A percentile compares a stretch with the other conserved stretches of the same genome.
Conservation (phyloP, 176 grass and related monocot species). For the Otatea glauca region DNA sequence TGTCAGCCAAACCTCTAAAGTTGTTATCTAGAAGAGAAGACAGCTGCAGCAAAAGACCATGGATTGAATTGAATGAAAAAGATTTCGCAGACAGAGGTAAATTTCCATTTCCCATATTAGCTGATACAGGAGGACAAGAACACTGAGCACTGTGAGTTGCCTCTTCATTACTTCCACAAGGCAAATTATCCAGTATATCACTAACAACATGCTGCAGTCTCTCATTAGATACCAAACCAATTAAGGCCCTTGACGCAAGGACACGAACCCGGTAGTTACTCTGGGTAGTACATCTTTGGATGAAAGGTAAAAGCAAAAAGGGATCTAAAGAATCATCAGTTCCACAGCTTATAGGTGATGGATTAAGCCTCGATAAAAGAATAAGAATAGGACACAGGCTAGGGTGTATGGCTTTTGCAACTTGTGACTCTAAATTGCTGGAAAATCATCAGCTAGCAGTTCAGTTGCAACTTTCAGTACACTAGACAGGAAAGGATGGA, state of each 20-base stretch:
- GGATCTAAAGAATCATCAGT: constrained; percentile 85
- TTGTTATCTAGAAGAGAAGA: constrained; percentile 84
- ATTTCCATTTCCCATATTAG: constrained; percentile 52
- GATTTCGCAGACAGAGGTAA: neutral
- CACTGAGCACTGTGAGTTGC: constrained; percentile 3
- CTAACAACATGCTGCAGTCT: constrained; percentile 70
- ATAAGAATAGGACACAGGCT: constrained; percentile 97
- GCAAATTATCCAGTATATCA: constrained; percentile 67
- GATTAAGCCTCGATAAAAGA: constrained; percentile 88
- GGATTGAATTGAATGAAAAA: constrained; percentile 83
- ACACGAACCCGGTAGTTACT: constrained; percentile 87
- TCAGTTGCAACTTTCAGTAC: constrained; percentile 81
- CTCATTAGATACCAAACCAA: constrained; percentile 88
- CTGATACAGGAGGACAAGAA: constrained; percentile 36
- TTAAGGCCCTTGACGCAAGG: constrained; percentile 86
- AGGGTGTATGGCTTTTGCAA: constrained; percentile 90
- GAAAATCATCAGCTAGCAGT: constrained; percentile 58
- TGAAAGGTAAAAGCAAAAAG: constrained; percentile 86
- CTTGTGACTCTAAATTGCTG: constrained; percentile 61
- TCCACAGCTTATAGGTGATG: constrained; percentile 73
- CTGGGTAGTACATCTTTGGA: constrained; percentile 89
- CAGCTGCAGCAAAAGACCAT: constrained; percentile 87
- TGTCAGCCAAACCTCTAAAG: constrained; percentile 62
- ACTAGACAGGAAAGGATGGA: constrained; percentile 84
- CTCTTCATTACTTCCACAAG: constrained; percentile 44